A percentile compares a stretch with the other conserved stretches of the same genome.
Conservation (phyloP, 148 eudicot species). For the Cornus suecica region DNA sequence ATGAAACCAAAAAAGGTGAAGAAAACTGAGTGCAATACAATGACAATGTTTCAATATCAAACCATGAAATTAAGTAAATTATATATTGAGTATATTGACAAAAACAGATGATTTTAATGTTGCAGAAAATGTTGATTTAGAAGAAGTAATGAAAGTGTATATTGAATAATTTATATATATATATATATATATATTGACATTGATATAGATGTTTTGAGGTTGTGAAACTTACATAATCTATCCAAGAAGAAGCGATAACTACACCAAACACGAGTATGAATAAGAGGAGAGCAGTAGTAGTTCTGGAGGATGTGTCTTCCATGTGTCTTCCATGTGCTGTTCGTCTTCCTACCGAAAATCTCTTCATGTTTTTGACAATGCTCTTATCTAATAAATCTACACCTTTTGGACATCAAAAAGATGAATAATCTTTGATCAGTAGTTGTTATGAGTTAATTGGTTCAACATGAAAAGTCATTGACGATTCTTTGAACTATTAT, state of each 20-base stretch:
- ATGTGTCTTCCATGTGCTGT: neutral
- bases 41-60: neutral
- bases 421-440: neutral
- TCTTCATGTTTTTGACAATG: neutral
- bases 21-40: neutral
- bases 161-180: no score
- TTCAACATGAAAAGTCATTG: no score
- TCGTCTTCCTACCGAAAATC: neutral
- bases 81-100: no score
- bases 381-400: neutral
- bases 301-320: neutral
- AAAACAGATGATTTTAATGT: no score
- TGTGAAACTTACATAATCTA: slow-evolving; percentile 12
- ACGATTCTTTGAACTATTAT: no score
- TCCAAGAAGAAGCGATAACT: neutral
- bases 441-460: neutral
- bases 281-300: neutral
- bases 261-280: neutral
- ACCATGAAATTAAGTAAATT: no score
- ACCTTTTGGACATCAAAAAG: neutral
- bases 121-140: no score
- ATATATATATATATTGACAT: no score
- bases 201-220: no score
- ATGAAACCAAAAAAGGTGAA: neutral
- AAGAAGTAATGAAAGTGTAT: no score